Evolutionary conservation across 306 rosid species (phyloP), one percentile per base, ranked within the genome.

Genomic region (Abrus precatorius): DNA sequence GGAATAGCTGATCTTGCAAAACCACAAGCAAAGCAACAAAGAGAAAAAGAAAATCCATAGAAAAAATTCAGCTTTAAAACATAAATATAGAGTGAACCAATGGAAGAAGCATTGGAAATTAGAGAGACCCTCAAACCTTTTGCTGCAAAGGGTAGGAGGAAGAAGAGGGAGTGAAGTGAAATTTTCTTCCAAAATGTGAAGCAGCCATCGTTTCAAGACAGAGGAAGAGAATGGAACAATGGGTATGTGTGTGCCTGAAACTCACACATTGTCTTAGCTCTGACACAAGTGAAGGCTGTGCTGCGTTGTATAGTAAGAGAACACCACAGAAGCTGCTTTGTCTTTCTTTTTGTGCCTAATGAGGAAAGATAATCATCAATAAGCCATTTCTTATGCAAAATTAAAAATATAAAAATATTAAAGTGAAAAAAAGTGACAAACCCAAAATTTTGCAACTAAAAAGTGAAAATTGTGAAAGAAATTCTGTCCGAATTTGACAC

Each of bases 201-300:
- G 63, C 13, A 43, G 81, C 61, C 93, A 80, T 85, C 76, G 83
- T 32, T n/a, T 81, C 34, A 54, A 57, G 84, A 72, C 43, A 65
- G 84, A 76, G 50, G 75, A 72, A 81, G 82, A 72, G 75, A 82
- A 85, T 28, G 87, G 78, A 77, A 76, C 75, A 83, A 79, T 81
- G 84, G 27, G 86, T 56, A 79, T 81, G 84, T 32, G 87, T 56
- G 84, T 61, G 78, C 34, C 78, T 72, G 84, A 85, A 85, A 78
- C 89, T 84, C 91, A 82, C 89, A 83, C 89, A 86, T 82, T 85
- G 88, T 67, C 84, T 59, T 54, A 47, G 64, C 52, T 66, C 86
- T 85, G 90, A 84, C 92, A 85, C 47, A 84, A 79, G 75, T 66
- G 89, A 85, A 78, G 84, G 85, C 74, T 82, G 89, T 83, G 76